Evolutionary conservation across 495 filamentous ascomycete genomes (phyloP).

Genomic region (Friedmanniomyces simplex): DNA sequence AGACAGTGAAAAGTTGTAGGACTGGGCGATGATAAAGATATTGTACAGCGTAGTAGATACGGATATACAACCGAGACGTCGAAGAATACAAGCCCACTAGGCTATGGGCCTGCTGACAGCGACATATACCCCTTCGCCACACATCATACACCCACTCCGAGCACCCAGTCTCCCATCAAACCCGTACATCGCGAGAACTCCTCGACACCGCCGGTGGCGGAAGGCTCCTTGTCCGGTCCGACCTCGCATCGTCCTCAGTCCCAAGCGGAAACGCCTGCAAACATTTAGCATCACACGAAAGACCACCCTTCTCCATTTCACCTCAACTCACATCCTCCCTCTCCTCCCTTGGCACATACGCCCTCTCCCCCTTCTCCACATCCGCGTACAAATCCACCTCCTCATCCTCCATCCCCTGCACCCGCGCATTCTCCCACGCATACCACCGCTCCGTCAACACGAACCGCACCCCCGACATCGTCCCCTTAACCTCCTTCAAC

Average conservation of each 20-base stretch:
- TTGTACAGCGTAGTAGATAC: no score
- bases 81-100: no score
- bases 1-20: no score
- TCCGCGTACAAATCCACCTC: conserved; percentile 42
- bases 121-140: no score
- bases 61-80: no score
- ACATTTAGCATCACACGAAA: background rate
- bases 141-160: no score
- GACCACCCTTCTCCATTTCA: no score
- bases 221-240: background rate
- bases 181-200: background rate
- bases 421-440: conserved; percentile 73
- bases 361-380: conserved; percentile 18
- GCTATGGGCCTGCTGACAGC: no score
- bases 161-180: background rate
- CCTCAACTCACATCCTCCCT: conserved; percentile 5
- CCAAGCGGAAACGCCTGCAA: background rate
- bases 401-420: conserved; percentile 55
- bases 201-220: background rate
- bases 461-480: conserved; percentile 71
- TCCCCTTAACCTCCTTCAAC: conserved; percentile 53
- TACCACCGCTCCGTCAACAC: conserved; percentile 80
- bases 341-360: conserved; percentile 36
- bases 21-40: no score
- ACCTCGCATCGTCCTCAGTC: background rate